Percentiles rank a stretch among this genome's conserved stretches.
Conservation (phyloP, 257 asterid genomes). For the Solanum stenotomum region DNA sequence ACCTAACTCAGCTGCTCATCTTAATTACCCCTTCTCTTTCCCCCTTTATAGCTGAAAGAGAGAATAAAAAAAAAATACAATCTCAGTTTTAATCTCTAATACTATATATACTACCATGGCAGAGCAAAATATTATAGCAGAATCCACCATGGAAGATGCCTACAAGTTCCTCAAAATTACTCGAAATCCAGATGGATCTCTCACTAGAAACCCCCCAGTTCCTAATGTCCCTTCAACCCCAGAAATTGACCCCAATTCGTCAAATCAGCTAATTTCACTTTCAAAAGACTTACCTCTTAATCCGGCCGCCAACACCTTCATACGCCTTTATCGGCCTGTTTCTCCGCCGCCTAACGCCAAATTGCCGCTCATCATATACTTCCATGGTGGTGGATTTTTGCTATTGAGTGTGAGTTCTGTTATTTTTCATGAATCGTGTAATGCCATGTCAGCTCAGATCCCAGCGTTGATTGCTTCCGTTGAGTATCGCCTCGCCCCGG, state of each 20-base stretch:
- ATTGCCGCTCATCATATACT: constrained; percentile 43
- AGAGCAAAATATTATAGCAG: background rate
- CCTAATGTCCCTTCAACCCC: constrained; percentile 36
- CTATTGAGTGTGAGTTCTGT: constrained; percentile 20
- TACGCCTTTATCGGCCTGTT: constrained; percentile 51
- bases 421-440: constrained; percentile 26
- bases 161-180: constrained; percentile 23
- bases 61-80: no score
- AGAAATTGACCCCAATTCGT: background rate
- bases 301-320: constrained; percentile 30
- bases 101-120: constrained; percentile 7
- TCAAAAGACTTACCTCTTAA: constrained; percentile 57
- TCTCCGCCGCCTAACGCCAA: constrained; percentile 4
- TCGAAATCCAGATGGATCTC: constrained; percentile 56
- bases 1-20: background rate
- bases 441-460: constrained; percentile 18
- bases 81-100: background rate
- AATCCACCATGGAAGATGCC: constrained; percentile 20
- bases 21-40: background rate
- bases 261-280: constrained; percentile 7
- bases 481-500: constrained; percentile 64
- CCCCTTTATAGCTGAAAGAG: background rate
- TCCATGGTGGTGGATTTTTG: constrained; percentile 66
- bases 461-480: constrained; percentile 57
- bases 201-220: constrained; percentile 15